These are phyloP conservation scores for Exobasidium rhododendri DNA, from an alignment of 1,284 basidiomycete species.

Conservation along the genomic window DNA sequence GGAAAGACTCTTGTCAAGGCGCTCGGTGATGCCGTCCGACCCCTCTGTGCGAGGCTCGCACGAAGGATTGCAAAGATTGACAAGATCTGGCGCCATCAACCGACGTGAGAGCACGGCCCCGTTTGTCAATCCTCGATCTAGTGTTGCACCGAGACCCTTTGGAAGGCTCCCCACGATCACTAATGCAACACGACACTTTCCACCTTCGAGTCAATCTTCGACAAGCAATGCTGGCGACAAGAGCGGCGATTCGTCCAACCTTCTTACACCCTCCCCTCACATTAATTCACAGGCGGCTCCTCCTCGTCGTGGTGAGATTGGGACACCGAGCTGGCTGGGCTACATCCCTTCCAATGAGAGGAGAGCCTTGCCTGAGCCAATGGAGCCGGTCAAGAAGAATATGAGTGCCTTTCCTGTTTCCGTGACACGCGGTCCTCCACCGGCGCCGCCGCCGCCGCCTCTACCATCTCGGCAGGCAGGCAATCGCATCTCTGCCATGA, in stretches of 20 bases:
- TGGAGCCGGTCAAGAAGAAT: not conserved
- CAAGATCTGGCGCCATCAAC: slow-evolving; percentile 16
- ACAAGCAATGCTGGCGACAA: not conserved
- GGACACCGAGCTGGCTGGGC: slow-evolving; percentile 18
- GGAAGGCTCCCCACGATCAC: slow-evolving; percentile 20
- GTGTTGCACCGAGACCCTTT: slow-evolving; percentile 15
- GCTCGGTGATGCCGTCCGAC: not conserved
- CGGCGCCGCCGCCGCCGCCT: not conserved
- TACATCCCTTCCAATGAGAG: slow-evolving; percentile 16
- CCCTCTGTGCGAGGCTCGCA: not conserved
- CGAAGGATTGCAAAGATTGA: slow-evolving; percentile 7
- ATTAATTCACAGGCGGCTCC: not conserved
- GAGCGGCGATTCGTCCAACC: not conserved
- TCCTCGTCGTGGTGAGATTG: not conserved
- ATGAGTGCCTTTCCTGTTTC: not conserved
- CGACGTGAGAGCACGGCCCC: slow-evolving; percentile 11
- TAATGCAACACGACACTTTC: slow-evolving; percentile 16
- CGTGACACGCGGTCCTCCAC: no score
- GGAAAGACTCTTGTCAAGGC: not conserved
- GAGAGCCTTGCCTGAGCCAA: slow-evolving; percentile 8
- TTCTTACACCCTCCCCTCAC: not conserved
- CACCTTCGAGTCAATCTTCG: slow-evolving; percentile 14
- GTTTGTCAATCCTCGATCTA: slow-evolving; percentile 18
- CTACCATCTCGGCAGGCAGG: not conserved
- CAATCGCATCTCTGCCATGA: slow-evolving; percentile 1